These are phyloP conservation scores for Trichosanthes cucumerina DNA, from an alignment of 306 rosid genomes.

Conservation along the genomic window DNA sequence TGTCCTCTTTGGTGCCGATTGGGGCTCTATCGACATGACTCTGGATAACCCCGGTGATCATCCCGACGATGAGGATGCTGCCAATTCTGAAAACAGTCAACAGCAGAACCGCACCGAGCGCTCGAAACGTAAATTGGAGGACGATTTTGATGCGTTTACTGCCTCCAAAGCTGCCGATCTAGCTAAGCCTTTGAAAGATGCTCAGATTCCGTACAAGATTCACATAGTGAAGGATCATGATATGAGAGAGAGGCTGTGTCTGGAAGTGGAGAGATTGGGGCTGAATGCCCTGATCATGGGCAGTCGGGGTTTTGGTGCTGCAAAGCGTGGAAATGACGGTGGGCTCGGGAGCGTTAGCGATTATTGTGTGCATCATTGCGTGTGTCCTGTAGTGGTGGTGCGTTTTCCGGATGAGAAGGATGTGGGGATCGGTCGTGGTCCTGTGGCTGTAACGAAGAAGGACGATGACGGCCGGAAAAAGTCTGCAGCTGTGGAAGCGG, in stretches of 20 bases:
- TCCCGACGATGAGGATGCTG: constrained; percentile 24
- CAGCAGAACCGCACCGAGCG: constrained; percentile 20
- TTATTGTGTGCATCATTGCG: constrained; percentile 90
- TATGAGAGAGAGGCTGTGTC: constrained; percentile 86
- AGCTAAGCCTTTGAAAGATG: constrained; percentile 59
- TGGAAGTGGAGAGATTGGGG: constrained; percentile 89
- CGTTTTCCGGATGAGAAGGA: constrained; percentile 82
- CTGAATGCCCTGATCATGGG: constrained; percentile 94
- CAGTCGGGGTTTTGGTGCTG: constrained; percentile 88
- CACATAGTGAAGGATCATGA: constrained; percentile 97
- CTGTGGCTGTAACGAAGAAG: constrained; percentile 23
- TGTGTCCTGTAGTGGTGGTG: constrained; percentile 90
- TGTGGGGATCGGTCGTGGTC: constrained; percentile 4
- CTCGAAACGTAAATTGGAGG: constrained; percentile 42
- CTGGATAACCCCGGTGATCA: constrained; percentile 31
- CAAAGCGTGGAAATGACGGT: constrained; percentile 69
- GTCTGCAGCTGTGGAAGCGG: constrained; percentile 8
- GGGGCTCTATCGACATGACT: constrained; percentile 82
- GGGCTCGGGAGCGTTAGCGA: constrained; percentile 92
- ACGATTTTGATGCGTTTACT: constrained; percentile 85
- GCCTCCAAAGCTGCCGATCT: constrained; percentile 68
- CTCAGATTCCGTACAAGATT: constrained; percentile 94
- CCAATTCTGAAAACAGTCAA: background rate
- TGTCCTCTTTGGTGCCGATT: constrained; percentile 92
- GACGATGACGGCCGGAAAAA: constrained; percentile 26